Conservation (phyloP, 2,329 filamentous ascomycete genomes). For the Ophiosphaerella herpotricha region DNA sequence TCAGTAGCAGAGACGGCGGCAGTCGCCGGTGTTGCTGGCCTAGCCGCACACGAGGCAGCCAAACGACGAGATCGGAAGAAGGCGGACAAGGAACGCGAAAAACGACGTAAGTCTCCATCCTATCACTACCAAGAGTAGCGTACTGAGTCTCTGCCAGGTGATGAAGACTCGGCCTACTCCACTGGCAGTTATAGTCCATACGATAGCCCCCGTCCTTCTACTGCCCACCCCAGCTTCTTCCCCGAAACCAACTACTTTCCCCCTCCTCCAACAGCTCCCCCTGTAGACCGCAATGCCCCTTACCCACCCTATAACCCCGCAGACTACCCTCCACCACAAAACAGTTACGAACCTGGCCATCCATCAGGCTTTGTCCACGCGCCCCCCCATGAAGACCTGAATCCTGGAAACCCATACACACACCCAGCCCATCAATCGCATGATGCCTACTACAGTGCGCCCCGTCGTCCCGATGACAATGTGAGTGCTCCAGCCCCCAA, state of each 20-base stretch:
- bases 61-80: constrained; percentile 62
- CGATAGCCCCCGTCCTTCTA: constrained; percentile 37
- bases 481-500: constrained; percentile 52
- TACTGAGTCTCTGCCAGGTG: constrained; percentile 31
- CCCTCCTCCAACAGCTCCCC: constrained; percentile 48
- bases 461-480: constrained; percentile 51
- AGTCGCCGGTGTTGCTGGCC: constrained; percentile 61
- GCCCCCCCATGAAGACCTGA: constrained; percentile 33
- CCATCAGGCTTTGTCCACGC: constrained; percentile 36
- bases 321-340: constrained; percentile 48
- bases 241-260: constrained; percentile 55
- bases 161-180: constrained; percentile 44
- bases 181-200: constrained; percentile 36
- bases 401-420: constrained; percentile 35
- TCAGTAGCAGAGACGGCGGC: constrained; percentile 61
- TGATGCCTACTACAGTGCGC: constrained; percentile 38
- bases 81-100: constrained; percentile 56
- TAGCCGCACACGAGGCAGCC: constrained; percentile 62
- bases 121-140: constrained; percentile 12
- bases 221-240: constrained; percentile 46
- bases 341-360: constrained; percentile 31
- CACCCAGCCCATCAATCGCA: constrained; percentile 18
- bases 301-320: constrained; percentile 48
- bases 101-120: constrained; percentile 52
- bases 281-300: constrained; percentile 30